Evolutionary conservation across 495 filamentous ascomycete species (phyloP).

Genomic region (Neurospora sp.): DNA sequence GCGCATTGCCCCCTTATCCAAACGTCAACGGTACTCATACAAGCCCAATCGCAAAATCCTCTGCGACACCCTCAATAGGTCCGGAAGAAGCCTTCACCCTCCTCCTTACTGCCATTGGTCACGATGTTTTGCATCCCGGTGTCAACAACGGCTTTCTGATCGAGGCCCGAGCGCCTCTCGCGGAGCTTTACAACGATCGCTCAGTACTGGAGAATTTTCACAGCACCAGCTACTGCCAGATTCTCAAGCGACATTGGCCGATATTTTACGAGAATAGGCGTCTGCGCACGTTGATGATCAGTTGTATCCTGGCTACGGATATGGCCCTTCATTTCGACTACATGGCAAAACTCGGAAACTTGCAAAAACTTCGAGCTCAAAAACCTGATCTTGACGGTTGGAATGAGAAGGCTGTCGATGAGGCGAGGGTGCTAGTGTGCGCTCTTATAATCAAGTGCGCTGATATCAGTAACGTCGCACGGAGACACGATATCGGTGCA

Average conservation of each 20-base stretch:
- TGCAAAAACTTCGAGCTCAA: slow-evolving; percentile 66
- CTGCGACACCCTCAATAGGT: slow-evolving; percentile 58
- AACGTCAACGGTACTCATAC: slow-evolving; percentile 9
- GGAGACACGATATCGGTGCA: slow-evolving; percentile 68
- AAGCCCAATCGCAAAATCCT: slow-evolving; percentile 34
- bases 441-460: slow-evolving; percentile 94
- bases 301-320: slow-evolving; percentile 88
- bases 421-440: slow-evolving; percentile 69
- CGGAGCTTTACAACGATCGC: slow-evolving; percentile 96
- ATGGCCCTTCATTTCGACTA: slow-evolving; percentile 97
- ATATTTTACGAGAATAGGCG: slow-evolving; percentile 59
- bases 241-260: slow-evolving; percentile 88
- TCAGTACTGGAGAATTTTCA: slow-evolving; percentile 97
- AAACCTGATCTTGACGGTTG: slow-evolving; percentile 49
- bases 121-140: slow-evolving; percentile 94
- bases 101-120: slow-evolving; percentile 87
- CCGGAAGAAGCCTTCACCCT: slow-evolving; percentile 85
- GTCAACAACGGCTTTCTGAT: slow-evolving; percentile 97
- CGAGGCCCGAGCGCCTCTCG: slow-evolving; percentile 83
- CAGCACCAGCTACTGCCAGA: slow-evolving; percentile 93
- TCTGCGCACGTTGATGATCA: slow-evolving; percentile 86
- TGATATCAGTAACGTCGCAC: slow-evolving; percentile 95
- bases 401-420: slow-evolving; percentile 56
- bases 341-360: slow-evolving; percentile 68
- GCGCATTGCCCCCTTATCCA: slow-evolving; percentile 60